Base-by-base conservation (phyloP, 1,139 yeast species). In the Lodderomyces parapsilosis region DNA sequence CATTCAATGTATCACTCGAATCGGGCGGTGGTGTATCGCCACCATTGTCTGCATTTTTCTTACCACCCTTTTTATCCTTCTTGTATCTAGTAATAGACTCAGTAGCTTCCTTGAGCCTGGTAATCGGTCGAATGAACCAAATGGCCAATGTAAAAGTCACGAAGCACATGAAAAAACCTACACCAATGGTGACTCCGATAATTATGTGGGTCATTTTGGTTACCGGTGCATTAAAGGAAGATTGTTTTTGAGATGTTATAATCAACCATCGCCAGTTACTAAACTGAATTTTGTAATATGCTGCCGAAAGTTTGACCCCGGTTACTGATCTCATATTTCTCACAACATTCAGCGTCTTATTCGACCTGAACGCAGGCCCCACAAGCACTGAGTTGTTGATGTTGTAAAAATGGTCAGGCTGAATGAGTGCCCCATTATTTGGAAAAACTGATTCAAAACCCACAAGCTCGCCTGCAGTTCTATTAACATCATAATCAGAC, bases 61-160 rank as follows among this genome's bases (percentile, higher is more conserved):
- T 20, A 3, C 13, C 11, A 20, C 25, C 31, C n/a, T 42, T 33
- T 36, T 56, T 53, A 35, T 55, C 56, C 49, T 68, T 60, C 46
- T 68, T 70, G 17, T 63, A 62, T 44, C 54, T 49, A 11, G 76
- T 72, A 38, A 73, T 72, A 18, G 74, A 79, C 58, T 88, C 96
- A 1, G 97, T 88, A 0, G 96, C 96, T 47, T 82, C 81, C 57
- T 86, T 89, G 36, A 91, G 74, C 47, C 83, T 74, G 33, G 89
- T 78, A 43, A 93, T 86, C 0, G 99, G 97, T 47, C 86, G 65
- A 4, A 90, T 93, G 34, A 93, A 91, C 71, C 82, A 83, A 44
- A 88, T 87, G 0, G 96, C 91, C 45, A 89, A 64, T 1, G 94
- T 90, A 59, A 90, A 78, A 0, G 97, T 88, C 14, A 86, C 63